These are phyloP conservation scores for Geranium incanum DNA, from an alignment of 441 rosid species.

Conservation along the genomic window DNA sequence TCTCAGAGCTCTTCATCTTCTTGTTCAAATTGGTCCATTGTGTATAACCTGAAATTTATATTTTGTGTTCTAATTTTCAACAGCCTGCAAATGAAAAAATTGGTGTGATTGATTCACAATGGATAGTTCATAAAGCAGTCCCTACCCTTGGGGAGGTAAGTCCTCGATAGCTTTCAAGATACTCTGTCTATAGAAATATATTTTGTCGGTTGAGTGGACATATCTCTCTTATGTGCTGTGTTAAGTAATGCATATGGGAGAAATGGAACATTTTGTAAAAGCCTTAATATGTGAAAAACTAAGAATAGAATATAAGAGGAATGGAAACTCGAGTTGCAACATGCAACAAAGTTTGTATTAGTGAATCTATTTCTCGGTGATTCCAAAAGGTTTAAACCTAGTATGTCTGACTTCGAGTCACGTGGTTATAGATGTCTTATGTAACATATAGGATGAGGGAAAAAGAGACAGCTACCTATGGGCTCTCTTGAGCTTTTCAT, in stretches of 20 bases:
- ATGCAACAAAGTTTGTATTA: neutral
- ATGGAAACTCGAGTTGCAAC: neutral
- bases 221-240: neutral
- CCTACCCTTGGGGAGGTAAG: slow-evolving; percentile 67
- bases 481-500: no score
- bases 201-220: neutral
- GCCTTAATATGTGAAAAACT: neutral
- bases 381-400: no score
- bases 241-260: no score
- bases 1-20: neutral
- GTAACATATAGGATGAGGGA: no score
- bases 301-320: neutral
- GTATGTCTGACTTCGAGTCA: no score
- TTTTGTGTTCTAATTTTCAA: neutral
- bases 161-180: slow-evolving; percentile 6
- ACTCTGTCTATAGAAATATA: neutral
- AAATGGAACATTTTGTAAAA: neutral
- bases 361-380: neutral
- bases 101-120: slow-evolving; percentile 75
- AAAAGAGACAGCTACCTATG: no score
- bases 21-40: neutral
- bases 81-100: slow-evolving; percentile 79
- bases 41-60: neutral
- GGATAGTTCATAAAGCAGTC: slow-evolving; percentile 71
- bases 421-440: no score